Conservation (phyloP, 2,329 filamentous ascomycete species). For the Rhytidhysteron rufulum region DNA sequence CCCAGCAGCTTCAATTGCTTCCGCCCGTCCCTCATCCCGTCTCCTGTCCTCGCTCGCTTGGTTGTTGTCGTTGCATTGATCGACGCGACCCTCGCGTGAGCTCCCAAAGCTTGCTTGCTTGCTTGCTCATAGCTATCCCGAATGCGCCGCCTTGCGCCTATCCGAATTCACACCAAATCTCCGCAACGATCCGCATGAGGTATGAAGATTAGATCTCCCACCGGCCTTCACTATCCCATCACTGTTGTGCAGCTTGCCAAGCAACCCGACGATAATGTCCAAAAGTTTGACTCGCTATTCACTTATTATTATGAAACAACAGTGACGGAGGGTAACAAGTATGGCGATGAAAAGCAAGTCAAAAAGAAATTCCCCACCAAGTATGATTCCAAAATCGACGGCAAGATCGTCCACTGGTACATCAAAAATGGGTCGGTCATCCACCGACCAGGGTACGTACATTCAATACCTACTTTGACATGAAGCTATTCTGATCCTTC, state of each 20-base stretch:
- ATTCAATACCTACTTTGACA: background rate
- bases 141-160: conserved; percentile 23
- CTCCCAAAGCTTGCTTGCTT: conserved; percentile 12
- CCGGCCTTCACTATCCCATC: conserved; percentile 80
- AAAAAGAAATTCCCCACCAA: conserved; percentile 69
- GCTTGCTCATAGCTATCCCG: conserved; percentile 18
- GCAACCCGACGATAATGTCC: conserved; percentile 68
- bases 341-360: conserved; percentile 68
- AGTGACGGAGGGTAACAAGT: conserved; percentile 62
- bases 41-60: background rate
- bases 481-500: conserved; percentile 4
- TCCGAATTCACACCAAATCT: conserved; percentile 14
- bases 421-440: conserved; percentile 64
- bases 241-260: conserved; percentile 84
- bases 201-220: conserved; percentile 49
- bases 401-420: conserved; percentile 72
- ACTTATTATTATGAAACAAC: conserved; percentile 82
- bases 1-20: conserved; percentile 2
- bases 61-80: conserved; percentile 6
- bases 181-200: conserved; percentile 24
- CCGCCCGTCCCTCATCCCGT: background rate
- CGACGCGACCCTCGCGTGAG: conserved; percentile 7
- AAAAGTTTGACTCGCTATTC: conserved; percentile 73
- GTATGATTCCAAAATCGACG: conserved; percentile 82
- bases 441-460: conserved; percentile 39